A percentile compares a stretch with the other conserved stretches of the same genome.
These are phyloP conservation scores for Sphagnum magellanicum DNA, from an alignment of 228 moss, liverwort and hornwort species.

Conservation along the genomic window DNA sequence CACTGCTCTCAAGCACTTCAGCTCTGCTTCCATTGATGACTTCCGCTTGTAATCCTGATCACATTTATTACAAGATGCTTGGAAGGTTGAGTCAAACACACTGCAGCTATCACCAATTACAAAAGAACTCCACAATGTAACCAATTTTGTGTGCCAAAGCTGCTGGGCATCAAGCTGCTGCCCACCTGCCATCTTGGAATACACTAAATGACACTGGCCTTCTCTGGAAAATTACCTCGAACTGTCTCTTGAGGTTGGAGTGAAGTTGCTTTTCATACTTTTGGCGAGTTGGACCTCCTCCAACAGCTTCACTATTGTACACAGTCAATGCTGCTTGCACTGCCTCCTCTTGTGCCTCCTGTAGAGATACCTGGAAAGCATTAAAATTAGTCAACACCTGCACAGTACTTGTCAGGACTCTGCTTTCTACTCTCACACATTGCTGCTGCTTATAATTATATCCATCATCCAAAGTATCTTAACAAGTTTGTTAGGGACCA, in stretches of 20 bases:
- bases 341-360: constrained; percentile 81
- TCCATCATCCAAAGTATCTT: background rate
- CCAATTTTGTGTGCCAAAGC: no score
- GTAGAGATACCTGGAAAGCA: constrained; percentile 51
- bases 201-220: no score
- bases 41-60: constrained; percentile 79
- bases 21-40: constrained; percentile 90
- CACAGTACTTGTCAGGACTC: background rate
- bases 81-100: no score
- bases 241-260: constrained; percentile 66
- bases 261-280: constrained; percentile 85
- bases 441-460: background rate
- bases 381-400: background rate
- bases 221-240: constrained; percentile 37
- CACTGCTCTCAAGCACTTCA: constrained; percentile 73
- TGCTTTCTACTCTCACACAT: background rate
- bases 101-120: no score
- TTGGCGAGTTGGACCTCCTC: constrained; percentile 67
- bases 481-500: background rate
- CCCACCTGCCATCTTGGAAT: no score
- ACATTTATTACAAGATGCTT: background rate
- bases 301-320: constrained; percentile 80
- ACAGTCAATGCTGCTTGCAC: constrained; percentile 71
- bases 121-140: no score
- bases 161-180: no score